Base-by-base conservation (phyloP, 2,329 filamentous ascomycete species). In the Ilyonectria destructans region DNA sequence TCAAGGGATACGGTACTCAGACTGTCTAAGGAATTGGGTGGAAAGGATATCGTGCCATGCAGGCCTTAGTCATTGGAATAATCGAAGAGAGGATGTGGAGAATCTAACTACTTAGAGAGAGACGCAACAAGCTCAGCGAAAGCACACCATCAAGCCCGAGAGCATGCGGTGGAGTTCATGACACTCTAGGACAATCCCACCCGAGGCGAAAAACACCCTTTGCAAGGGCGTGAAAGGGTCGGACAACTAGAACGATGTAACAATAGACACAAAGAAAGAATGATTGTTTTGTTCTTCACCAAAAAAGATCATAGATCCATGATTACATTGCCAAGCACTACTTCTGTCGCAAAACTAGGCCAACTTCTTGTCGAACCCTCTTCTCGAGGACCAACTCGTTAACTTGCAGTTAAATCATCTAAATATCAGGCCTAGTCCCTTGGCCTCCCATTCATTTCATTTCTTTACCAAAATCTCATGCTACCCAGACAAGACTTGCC, bases 1-100 rank as follows among this genome's bases (percentile, higher is more conserved):
- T 99, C 82, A 92, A 90, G 82, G 96, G 96, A 51, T 99, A 99
- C 80, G 96, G 96, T 69, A 97, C 95, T 29, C 95, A 98, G 87
- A 87, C 84, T 52, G 88, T 89, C 13, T 90, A 85, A n/a, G 13
- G 37, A 56, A 58, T 51, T n/a, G 55, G 65, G 51, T 19, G 55
- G 48, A 54, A 61, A 37, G 55, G 52, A 19, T 45, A 40, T 54
- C 48, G 31, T 58, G 66, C 65, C 61, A 45, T 55, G 40, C 51
- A 48, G 33, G 61, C 37, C 33, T 58, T 46, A 57, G 59, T 60
- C 62, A 65, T 61, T 35, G 46, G 23, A 33, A 57, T 65, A 69
- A 71, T 71, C 67, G 51, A 62, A 43, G 43, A 60, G 48, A 62
- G 52, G 46, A 56, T 59, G 43, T 49, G 45, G 26, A 67, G 15